A percentile compares a stretch with the other conserved stretches of the same genome.
Conservation (phyloP, 768 basidiomycete genomes). For the Gautieria morchelliformis region DNA sequence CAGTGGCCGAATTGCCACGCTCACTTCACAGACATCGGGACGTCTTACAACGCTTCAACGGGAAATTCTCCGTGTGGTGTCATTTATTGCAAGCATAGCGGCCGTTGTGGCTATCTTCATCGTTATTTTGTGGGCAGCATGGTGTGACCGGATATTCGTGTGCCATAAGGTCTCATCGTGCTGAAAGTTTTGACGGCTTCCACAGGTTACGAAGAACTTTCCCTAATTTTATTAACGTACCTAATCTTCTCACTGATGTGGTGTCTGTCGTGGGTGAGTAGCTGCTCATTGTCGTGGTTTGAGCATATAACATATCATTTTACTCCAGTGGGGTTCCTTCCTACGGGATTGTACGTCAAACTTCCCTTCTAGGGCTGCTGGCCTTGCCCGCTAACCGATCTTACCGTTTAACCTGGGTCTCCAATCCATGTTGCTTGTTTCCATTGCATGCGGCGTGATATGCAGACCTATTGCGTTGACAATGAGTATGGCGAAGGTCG, state of each 20-base stretch:
- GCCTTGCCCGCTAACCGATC: background rate
- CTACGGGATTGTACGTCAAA: constrained; percentile 32
- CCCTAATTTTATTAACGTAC: constrained; percentile 38
- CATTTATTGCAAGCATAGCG: constrained; percentile 40
- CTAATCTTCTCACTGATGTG: constrained; percentile 43
- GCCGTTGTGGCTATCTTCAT: constrained; percentile 34
- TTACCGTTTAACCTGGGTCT: background rate
- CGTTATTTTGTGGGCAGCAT: constrained; percentile 37
- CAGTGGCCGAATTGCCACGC: constrained; percentile 31
- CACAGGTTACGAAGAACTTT: constrained; percentile 31
- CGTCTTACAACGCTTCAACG: constrained; percentile 40
- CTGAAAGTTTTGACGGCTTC: background rate
- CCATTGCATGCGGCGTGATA: background rate
- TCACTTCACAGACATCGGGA: constrained; percentile 20
- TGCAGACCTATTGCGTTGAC: constrained; percentile 41
- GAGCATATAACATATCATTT: background rate
- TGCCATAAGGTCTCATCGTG: background rate
- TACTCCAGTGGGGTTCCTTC: constrained; percentile 32
- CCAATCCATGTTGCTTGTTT: background rate
- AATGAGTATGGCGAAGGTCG: constrained; percentile 37
- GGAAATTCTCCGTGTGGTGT: constrained; percentile 46
- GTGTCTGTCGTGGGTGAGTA: constrained; percentile 42
- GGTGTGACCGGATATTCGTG: constrained; percentile 17
- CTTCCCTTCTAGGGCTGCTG: background rate
- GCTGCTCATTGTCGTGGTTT: background rate